These are phyloP conservation scores for Zhuliangozyma parablackwelliae DNA, from an alignment of 1,139 yeast species.

Conservation along the genomic window DNA sequence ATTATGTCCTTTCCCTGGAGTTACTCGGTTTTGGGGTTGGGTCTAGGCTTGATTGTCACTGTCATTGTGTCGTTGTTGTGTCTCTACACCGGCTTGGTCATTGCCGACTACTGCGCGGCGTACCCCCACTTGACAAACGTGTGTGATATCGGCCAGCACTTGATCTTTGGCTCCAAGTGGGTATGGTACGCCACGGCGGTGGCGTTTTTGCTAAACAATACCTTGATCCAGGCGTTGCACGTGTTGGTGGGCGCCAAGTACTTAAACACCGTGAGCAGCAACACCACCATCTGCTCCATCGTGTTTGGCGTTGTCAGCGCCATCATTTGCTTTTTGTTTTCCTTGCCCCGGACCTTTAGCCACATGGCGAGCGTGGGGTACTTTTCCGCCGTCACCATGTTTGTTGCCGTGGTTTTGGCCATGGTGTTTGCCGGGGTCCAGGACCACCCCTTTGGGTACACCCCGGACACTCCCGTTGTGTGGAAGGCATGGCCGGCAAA, in stretches of 20 bases:
- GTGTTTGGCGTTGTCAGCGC: conserved; percentile 47
- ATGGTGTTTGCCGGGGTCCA: conserved; percentile 54
- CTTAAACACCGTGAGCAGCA: conserved; percentile 48
- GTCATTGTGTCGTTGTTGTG: conserved; percentile 47
- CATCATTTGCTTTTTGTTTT: conserved; percentile 43
- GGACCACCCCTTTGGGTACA: conserved; percentile 41
- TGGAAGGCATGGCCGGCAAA: conserved; percentile 46
- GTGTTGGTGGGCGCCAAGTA: conserved; percentile 59
- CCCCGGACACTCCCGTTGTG: conserved; percentile 31
- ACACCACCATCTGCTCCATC: conserved; percentile 48
- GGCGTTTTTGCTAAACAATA: conserved; percentile 52
- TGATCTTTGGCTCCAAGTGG: conserved; percentile 47
- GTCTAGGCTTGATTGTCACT: conserved; percentile 55
- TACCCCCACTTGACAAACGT: conserved; percentile 50
- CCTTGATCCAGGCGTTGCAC: conserved; percentile 55
- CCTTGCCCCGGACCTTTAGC: conserved; percentile 55
- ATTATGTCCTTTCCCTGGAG: conserved; percentile 66
- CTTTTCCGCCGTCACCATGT: conserved; percentile 54
- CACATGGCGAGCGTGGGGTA: conserved; percentile 47
- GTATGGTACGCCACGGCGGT: conserved; percentile 58
- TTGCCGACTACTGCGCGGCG: conserved; percentile 51
- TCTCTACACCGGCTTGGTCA: conserved; percentile 50
- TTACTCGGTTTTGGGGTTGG: conserved; percentile 53
- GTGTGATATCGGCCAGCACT: conserved; percentile 57
- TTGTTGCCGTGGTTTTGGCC: conserved; percentile 49